These are phyloP conservation scores for Microcos paniculata DNA, from an alignment of 345 rosid genomes.

Conservation along the genomic window DNA sequence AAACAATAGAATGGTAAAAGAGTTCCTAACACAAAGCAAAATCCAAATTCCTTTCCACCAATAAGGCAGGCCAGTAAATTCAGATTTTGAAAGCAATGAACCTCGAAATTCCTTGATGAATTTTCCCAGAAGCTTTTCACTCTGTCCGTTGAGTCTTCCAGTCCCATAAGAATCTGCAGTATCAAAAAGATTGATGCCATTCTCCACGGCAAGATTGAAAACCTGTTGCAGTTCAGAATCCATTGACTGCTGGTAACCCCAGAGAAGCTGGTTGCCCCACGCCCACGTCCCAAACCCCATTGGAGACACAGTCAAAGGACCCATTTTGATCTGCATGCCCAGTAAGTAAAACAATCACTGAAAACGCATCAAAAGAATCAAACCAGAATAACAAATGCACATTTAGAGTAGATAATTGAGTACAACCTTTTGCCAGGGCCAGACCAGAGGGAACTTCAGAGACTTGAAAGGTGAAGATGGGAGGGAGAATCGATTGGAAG, in stretches of 20 bases:
- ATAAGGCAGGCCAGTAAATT: background rate
- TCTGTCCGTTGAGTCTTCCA: constrained; percentile 80
- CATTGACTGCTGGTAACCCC: constrained; percentile 88
- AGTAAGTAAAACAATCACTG: background rate
- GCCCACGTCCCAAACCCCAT: constrained; percentile 99
- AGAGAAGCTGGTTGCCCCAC: constrained; percentile 94
- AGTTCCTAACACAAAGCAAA: background rate
- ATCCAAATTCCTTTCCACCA: background rate
- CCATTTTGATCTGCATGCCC: constrained; percentile 64
- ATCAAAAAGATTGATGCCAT: constrained; percentile 81
- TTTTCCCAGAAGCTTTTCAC: constrained; percentile 86
- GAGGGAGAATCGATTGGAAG: constrained; percentile 35
- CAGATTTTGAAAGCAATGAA: constrained; percentile 12
- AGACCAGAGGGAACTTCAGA: constrained; percentile 65
- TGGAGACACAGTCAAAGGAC: constrained; percentile 83
- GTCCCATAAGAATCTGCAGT: constrained; percentile 97
- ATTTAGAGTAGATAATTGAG: background rate
- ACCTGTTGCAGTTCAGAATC: constrained; percentile 74
- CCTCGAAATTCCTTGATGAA: constrained; percentile 67
- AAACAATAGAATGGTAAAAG: background rate
- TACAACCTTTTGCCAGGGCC: constrained; percentile 87
- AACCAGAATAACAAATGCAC: background rate
- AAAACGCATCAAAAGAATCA: background rate
- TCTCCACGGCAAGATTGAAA: constrained; percentile 70
- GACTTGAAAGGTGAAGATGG: constrained; percentile 45